Evolutionary conservation across 192 early-diverging fungal genomes (phyloP).

Genomic region (Podila horticola): DNA sequence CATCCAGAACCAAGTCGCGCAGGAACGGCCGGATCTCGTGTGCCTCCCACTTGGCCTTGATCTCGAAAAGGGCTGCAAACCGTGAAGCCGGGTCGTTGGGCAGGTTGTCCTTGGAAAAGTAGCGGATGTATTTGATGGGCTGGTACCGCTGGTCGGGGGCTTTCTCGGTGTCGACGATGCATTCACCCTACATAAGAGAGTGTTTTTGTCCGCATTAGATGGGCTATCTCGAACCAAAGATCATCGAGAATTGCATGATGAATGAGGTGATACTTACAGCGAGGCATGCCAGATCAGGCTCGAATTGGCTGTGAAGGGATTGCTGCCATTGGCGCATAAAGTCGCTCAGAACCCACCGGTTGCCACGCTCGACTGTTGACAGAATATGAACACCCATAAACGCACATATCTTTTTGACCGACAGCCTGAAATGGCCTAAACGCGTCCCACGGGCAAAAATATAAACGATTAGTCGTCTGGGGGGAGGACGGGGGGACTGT

Average conservation of each 20-base stretch:
- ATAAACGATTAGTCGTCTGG: background rate
- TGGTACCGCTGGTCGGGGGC: conserved; percentile 13
- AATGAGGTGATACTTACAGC: conserved; percentile 23
- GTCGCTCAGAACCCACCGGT: conserved; percentile 52
- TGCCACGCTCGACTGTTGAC: conserved; percentile 31
- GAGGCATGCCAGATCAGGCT: conserved; percentile 35
- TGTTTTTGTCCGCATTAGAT: background rate
- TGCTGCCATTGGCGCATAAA: conserved; percentile 55
- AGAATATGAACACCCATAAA: conserved; percentile 38
- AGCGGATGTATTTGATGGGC: conserved; percentile 41
- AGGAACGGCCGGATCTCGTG: conserved; percentile 60
- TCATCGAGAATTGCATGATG: background rate
- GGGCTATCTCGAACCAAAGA: background rate
- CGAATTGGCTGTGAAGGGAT: conserved; percentile 39
- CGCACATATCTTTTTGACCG: conserved; percentile 12
- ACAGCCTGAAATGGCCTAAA: conserved; percentile 18
- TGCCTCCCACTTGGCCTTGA: conserved; percentile 54
- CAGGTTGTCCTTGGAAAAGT: conserved; percentile 51
- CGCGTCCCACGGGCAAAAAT: background rate
- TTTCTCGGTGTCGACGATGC: conserved; percentile 27
- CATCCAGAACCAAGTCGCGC: conserved; percentile 55
- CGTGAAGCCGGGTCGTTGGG: conserved; percentile 54
- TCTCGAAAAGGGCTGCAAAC: conserved; percentile 55
- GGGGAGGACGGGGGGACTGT: background rate
- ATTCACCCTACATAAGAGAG: conserved; percentile 25